These are phyloP conservation scores for Plasmodium coatneyi DNA, from an alignment of 169 alveolate species.

Conservation along the genomic window DNA sequence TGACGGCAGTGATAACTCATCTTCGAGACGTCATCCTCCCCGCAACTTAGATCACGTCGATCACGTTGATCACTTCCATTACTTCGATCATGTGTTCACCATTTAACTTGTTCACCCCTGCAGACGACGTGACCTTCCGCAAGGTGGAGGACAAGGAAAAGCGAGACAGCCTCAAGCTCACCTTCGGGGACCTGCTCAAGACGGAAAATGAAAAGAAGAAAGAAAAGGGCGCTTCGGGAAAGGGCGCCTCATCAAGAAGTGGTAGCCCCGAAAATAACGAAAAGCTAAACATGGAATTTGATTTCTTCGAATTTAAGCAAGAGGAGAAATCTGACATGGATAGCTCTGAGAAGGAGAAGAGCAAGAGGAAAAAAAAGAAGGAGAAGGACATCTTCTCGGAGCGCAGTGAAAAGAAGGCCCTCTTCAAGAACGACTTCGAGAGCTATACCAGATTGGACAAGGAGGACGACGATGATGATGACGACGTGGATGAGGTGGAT, in stretches of 20 bases:
- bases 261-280: constrained; percentile 8
- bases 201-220: constrained; percentile 23
- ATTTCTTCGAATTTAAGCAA: constrained; percentile 46
- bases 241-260: not conserved
- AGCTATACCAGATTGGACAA: not conserved
- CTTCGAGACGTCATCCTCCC: not conserved
- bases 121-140: constrained; percentile 28
- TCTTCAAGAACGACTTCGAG: not conserved
- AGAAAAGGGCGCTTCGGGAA: not conserved
- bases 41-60: not conserved
- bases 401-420: not conserved
- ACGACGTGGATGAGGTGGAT: not conserved
- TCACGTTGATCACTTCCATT: no score
- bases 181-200: constrained; percentile 27
- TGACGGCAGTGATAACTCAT: not conserved
- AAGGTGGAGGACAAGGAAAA: not conserved
- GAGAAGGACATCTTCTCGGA: not conserved
- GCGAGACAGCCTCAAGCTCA: not conserved
- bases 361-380: not conserved
- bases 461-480: not conserved
- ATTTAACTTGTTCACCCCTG: not conserved
- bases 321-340: not conserved
- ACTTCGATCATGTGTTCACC: no score
- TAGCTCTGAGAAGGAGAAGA: not conserved
- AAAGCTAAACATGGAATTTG: constrained; percentile 47